Evolutionary conservation across 805 yeast species (phyloP), one percentile per base, ranked within the genome.

Genomic region (Metschnikowia matae): DNA sequence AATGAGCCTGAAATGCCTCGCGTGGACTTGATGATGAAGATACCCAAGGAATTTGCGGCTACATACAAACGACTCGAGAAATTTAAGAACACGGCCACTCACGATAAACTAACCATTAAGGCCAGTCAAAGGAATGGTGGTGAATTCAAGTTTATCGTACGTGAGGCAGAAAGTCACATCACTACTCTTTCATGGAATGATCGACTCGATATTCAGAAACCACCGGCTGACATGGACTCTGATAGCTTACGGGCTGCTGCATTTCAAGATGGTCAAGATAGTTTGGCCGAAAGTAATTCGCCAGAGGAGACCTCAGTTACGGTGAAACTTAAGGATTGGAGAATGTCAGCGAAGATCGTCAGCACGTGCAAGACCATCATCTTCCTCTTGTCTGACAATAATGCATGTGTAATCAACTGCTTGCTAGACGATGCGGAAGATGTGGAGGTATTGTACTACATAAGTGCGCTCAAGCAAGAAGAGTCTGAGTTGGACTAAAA

Each of bases 281-380:
- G 31, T 3, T 32, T 33, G 2, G 61, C 58, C 31, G 62, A 52
- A 13, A 51, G 55, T 14, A 62, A 61, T 17, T 41, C 20, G 1
- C 45, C 48, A 7, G 68, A 68, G 26, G 78, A 72, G 15, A 65
- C 67, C 2, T 80, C 74, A 37, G 75, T 85, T 2, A 67, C 74
- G 26, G 79, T 87, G 29, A 75, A 74, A 56, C 67, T 81, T 21
- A 79, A 72, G 57, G 89, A 85, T 62, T 87, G 92, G 92, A 82
- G 75, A 58, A 67, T 81, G 53, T 87, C 88, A 1, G 71, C 83
- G 4, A 78, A 72, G 59, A 71, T 87, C 35, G 81, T 84, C 44
- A 82, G 81, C 29, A 70, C 78, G 2, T 83, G 89, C 61, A 80
- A 81, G 50, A 80, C 81, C 6, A 79, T 84, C 45, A 77, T 84